Conservation (phyloP, 208 protist species). For the Trypanosoma lewisi region DNA sequence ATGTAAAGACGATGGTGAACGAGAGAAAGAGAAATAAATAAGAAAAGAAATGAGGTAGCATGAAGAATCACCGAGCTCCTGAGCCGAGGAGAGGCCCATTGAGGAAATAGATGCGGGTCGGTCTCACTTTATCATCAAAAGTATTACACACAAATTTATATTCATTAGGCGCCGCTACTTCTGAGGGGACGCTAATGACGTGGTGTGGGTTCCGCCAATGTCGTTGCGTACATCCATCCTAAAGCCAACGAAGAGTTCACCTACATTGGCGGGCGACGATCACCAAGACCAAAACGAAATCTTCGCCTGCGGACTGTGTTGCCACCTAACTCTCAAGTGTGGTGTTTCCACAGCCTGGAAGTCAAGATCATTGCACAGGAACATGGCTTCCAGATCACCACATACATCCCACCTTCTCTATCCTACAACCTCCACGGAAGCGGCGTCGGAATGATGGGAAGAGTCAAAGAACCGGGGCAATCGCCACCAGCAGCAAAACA, state of each 20-base stretch:
- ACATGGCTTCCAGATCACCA: neutral
- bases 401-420: neutral
- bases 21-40: too few relatives aligned
- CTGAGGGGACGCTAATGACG: neutral
- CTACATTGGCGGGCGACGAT: neutral
- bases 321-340: neutral
- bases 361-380: neutral
- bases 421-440: conserved; percentile 2
- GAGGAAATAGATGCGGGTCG: too few relatives aligned
- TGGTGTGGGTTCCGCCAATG: neutral
- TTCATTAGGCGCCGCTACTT: neutral
- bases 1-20: too few relatives aligned
- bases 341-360: neutral
- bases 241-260: neutral
- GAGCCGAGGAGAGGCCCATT: too few relatives aligned
- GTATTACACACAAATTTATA: too few relatives aligned
- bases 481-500: too few relatives aligned
- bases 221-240: neutral
- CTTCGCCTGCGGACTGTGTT: neutral
- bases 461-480: too few relatives aligned
- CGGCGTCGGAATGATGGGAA: neutral
- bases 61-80: too few relatives aligned
- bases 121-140: too few relatives aligned
- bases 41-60: too few relatives aligned
- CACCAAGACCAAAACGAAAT: neutral